Conservation (phyloP, 2,329 filamentous ascomycete genomes). For the Pyricularia sp. region DNA sequence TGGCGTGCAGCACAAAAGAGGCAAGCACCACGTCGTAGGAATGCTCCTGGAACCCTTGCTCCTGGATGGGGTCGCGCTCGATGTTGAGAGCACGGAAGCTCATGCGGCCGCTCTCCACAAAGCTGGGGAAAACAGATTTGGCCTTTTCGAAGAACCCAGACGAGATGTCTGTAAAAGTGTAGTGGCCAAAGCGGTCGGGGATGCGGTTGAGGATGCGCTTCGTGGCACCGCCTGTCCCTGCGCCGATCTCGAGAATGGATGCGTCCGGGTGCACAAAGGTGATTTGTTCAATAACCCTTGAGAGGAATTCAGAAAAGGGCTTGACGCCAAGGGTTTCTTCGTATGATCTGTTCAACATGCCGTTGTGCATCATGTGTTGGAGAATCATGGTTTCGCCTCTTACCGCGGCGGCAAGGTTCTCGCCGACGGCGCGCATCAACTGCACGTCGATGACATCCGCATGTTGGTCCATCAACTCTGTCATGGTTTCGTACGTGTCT, state of each 20-base stretch:
- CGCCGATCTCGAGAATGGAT: not conserved
- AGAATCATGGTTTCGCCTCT: conserved; percentile 12
- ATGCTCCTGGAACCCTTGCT: conserved; percentile 2
- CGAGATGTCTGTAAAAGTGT: conserved; percentile 25
- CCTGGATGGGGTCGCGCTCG: conserved; percentile 16
- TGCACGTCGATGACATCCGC: conserved; percentile 9
- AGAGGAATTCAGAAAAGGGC: not conserved
- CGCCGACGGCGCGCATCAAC: conserved; percentile 9
- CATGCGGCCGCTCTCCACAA: conserved; percentile 16
- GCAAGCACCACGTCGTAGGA: conserved; percentile 23
- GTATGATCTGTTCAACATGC: conserved; percentile 24
- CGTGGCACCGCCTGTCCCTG: conserved; percentile 26
- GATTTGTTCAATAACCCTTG: not conserved
- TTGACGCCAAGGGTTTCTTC: conserved; percentile 12
- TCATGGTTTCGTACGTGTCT: not conserved
- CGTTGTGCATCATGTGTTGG: conserved; percentile 23
- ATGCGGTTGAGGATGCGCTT: conserved; percentile 19
- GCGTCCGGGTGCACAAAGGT: not conserved
- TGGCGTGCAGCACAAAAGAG: conserved; percentile 20
- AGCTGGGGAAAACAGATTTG: conserved; percentile 15
- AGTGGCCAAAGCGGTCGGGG: conserved; percentile 5
- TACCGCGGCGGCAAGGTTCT: conserved; percentile 7
- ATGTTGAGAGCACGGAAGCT: conserved; percentile 18
- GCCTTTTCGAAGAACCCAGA: conserved; percentile 26
- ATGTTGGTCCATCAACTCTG: not conserved